phyloP scores from a whole-genome alignment of 768 basidiomycete species.

The Mycena vitilis region DNA sequence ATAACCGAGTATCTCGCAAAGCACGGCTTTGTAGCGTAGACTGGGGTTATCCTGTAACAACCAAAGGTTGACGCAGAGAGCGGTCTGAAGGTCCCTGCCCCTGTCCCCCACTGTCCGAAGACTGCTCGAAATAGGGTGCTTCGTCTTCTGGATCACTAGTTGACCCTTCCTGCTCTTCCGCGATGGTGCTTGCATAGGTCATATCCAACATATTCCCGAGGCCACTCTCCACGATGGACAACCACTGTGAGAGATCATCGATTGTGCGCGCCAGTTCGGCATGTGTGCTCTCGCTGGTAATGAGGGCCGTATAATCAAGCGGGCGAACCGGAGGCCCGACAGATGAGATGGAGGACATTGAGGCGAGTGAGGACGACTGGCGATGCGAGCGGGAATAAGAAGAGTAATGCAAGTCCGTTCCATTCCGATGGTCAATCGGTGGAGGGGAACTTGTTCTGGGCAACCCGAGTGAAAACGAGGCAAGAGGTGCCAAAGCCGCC shows the following conservation, averaged over 20 bases:
- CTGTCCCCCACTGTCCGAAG: constrained; percentile 27
- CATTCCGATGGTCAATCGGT: constrained; percentile 40
- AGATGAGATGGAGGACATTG: constrained; percentile 42
- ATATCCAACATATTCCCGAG: constrained; percentile 74
- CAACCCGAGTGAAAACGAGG: constrained; percentile 52
- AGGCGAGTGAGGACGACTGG: constrained; percentile 48
- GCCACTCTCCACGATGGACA: constrained; percentile 79
- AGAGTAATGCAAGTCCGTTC: constrained; percentile 25
- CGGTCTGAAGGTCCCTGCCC: constrained; percentile 25
- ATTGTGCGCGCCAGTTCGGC: constrained; percentile 78
- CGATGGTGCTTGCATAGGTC: constrained; percentile 64
- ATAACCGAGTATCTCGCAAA: constrained; percentile 84
- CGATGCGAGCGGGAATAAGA: constrained; percentile 34
- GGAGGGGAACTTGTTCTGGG: constrained; percentile 48
- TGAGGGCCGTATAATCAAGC: constrained; percentile 74
- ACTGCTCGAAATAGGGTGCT: constrained; percentile 26
- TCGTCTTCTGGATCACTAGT: constrained; percentile 34
- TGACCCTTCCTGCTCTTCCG: constrained; percentile 69
- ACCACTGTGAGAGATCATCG: constrained; percentile 81
- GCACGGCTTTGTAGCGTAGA: constrained; percentile 65
- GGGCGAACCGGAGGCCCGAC: constrained; percentile 66
- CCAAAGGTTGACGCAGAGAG: constrained; percentile 24
- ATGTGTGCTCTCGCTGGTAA: constrained; percentile 69
- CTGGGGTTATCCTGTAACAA: constrained; percentile 23
- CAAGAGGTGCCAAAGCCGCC: constrained; percentile 38